Evolutionary conservation across 208 protist species (phyloP), one percentile per base, ranked within the genome.

Genomic region (Crithidia thermophila): DNA sequence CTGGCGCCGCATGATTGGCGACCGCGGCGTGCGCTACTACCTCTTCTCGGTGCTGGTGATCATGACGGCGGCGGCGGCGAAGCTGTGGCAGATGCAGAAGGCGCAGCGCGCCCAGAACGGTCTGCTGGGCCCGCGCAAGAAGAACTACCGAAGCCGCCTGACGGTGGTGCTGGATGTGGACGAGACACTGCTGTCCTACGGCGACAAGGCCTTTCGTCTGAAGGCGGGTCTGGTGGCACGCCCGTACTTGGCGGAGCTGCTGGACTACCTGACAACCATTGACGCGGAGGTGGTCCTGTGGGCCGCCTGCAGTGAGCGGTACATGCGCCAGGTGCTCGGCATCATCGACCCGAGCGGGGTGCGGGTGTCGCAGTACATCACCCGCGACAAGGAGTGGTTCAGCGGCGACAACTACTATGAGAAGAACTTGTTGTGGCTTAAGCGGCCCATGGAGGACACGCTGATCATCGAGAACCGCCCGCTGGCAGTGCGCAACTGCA

Each of bases 271-370:
- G 25, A 77, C 75, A 4, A 77, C 72, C 5, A 94, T 96, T 56
- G 88, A 94, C 47, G 91, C 91, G 16, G 88, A 96, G 76, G 91
- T 96, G 66, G 77, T 96, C n/a, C 72, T 96, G 56, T 96, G 91
- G 87, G 83, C 86, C 25, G 87, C 86, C 31, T 93, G 83, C 59
- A 93, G 82, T 52, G 88, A 94, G 33, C 84, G 91, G 25, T 96
- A 96, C 75, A 96, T 94, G 86, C 82, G 75, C 11, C 85, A 94
- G 69, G 86, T 96, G 23, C 83, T 96, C 16, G 61, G 75, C 31
- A 75, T 94, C 40, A 90, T 96, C 66, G 91, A 96, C 75, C 91
- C 87, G 11, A 73, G 56, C 45, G 91, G 91, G 1, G 66, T 91
- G 34, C 81, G 91, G 9, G 69, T 96, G 40, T 90, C 88, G 36